Base-by-base conservation (phyloP, 495 filamentous ascomycete genomes). In the Hyaloscypha variabilis region DNA sequence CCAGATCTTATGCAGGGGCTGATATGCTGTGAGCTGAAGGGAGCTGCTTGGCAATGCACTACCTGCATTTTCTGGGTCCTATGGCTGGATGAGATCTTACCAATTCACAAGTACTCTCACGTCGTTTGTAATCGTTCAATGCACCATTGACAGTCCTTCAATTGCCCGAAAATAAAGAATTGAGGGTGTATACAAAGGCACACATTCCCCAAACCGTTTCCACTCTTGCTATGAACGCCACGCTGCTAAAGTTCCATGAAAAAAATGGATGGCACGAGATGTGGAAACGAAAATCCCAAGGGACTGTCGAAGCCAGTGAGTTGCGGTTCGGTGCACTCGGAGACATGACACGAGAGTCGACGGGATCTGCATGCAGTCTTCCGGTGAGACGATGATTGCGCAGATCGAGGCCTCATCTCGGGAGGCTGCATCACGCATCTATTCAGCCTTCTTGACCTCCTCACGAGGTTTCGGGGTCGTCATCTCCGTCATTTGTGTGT, bases 381-480 rank as follows among this genome's bases (percentile, higher is more conserved):
- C 23, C 31, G 39, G 52, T 36, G 42, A 42, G 30, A 49, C 23
- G 28, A 49, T 63, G 55, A 36, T 36, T 62, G 60, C 57, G 67
- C 59, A 64, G 56, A 58, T 23, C 26, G 10, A 58, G 34, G 19
- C 17, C 26, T 26, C 56, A 66, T 68, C 28, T 68, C 66, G 69
- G 69, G 26, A 58, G 25, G 60, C 31, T 63, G 60, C 69, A 67
- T 68, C 50, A 31, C 21, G 13, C 30, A 17, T 59, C 76, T 73
- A 86, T 71, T 87, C 77, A 29, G 79, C 81, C 67, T 85, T 86
- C 73, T 82, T 84, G 19, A 79, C 81, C 62, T 83, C 73, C 54
- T 85, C 84, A 56, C 78, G 78, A 60, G 88, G 70, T 6, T 73
- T 78, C 1, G 85, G 83, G 23, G 83, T 82, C 11, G 84, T 88